Evolutionary conservation across 2,329 filamentous ascomycete genomes (phyloP).

Genomic region (Trichoderma cornu-damae): DNA sequence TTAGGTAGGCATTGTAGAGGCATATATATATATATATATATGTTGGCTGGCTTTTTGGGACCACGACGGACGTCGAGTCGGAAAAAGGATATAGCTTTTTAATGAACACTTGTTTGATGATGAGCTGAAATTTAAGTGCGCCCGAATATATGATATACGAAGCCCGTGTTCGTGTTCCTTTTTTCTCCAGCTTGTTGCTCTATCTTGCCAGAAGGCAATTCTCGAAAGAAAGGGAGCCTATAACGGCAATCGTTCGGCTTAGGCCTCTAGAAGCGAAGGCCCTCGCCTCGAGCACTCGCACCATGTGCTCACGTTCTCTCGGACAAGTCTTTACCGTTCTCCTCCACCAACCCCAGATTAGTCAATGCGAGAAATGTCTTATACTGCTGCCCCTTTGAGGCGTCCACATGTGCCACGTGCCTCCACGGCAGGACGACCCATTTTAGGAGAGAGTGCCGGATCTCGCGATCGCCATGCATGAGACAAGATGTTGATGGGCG

Average conservation of each 20-base stretch:
- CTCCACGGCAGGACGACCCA: not conserved
- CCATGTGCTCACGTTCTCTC: not conserved
- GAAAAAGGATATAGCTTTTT: constrained; percentile 5
- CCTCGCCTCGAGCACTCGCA: constrained; percentile 13
- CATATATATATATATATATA: no score
- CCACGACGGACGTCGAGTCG: not conserved
- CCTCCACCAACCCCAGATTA: constrained; percentile 15
- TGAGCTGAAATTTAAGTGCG: not conserved
- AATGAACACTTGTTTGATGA: not conserved
- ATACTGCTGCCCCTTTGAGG: not conserved
- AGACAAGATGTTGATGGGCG: constrained; percentile 5
- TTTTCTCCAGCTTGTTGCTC: not conserved
- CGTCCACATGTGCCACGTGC: constrained; percentile 17
- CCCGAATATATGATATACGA: not conserved
- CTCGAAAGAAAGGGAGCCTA: not conserved
- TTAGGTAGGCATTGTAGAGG: not conserved
- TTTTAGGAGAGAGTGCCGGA: constrained; percentile 9
- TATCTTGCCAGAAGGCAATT: not conserved
- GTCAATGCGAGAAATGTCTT: constrained; percentile 16
- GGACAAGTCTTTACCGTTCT: not conserved
- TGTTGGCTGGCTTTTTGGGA: not conserved
- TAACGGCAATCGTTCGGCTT: not conserved
- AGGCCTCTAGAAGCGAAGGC: constrained; percentile 6
- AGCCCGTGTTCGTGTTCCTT: not conserved
- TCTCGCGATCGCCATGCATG: constrained; percentile 8